A percentile compares a stretch with the other conserved stretches of the same genome.
Conservation (phyloP, 169 alveolate species). For the Plasmodium knowlesi region DNA sequence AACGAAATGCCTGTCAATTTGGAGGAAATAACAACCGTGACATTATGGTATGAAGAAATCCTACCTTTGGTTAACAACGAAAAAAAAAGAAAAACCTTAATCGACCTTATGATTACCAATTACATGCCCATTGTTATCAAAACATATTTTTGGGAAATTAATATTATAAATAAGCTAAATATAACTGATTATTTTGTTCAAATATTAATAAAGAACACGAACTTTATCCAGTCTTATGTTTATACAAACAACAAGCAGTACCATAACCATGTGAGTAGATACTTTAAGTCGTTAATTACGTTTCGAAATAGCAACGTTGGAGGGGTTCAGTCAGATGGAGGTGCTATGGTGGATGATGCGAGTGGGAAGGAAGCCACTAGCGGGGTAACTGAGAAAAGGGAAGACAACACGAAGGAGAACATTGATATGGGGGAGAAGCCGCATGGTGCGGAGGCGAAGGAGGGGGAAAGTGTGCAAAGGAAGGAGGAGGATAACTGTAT, state of each 20-base stretch:
- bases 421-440: neutral
- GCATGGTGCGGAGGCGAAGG: too few species aligned
- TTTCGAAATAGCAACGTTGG: constrained; percentile 1
- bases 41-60: constrained; percentile 65
- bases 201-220: constrained; percentile 51
- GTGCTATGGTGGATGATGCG: neutral
- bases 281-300: constrained; percentile 29
- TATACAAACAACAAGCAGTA: constrained; percentile 55
- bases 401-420: neutral
- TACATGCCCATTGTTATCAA: constrained; percentile 43
- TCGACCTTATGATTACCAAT: constrained; percentile 12
- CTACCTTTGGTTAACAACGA: constrained; percentile 61
- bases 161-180: constrained; percentile 51
- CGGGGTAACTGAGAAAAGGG: neutral
- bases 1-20: neutral
- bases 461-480: neutral
- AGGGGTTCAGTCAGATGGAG: neutral
- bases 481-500: neutral
- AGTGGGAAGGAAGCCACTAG: neutral
- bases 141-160: constrained; percentile 64
- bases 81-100: constrained; percentile 45
- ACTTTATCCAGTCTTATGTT: constrained; percentile 63
- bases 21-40: constrained; percentile 35
- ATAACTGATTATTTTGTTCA: constrained; percentile 59
- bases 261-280: constrained; percentile 35